Evolutionary conservation across 768 basidiomycete genomes (phyloP).

Genomic region (Phlebiopsis gigantea): DNA sequence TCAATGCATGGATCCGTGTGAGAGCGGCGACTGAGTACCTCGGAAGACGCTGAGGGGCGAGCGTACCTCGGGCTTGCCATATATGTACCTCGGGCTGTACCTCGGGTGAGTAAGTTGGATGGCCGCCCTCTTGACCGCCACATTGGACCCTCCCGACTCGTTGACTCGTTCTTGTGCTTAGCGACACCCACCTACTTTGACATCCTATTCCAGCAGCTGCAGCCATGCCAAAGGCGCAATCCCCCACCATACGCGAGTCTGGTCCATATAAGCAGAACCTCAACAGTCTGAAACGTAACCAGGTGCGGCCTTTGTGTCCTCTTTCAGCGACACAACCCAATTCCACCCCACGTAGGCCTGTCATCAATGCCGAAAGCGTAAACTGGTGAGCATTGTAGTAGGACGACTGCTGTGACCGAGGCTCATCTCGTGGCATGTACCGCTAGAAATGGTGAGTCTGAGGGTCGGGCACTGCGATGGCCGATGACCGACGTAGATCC

Average conservation of each 20-base stretch:
- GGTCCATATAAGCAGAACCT: conserved; percentile 7
- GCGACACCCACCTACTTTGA: not conserved
- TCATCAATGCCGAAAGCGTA: conserved; percentile 64
- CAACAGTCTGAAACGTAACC: conserved; percentile 25
- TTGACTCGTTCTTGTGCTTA: not conserved
- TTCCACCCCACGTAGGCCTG: conserved; percentile 26
- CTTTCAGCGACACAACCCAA: not conserved
- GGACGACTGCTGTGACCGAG: not conserved
- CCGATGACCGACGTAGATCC: conserved; percentile 6
- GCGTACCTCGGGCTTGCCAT: not conserved
- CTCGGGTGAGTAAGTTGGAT: conserved; percentile 8
- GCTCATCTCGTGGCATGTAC: not conserved
- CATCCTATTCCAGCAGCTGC: not conserved
- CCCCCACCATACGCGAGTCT: not conserved
- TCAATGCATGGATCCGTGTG: not conserved
- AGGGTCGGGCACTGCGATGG: not conserved
- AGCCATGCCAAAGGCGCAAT: conserved; percentile 8
- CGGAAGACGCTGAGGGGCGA: not conserved
- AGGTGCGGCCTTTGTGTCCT: conserved; percentile 17
- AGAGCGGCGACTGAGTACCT: not conserved
- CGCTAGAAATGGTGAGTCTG: conserved; percentile 22
- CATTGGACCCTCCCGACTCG: not conserved
- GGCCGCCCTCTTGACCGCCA: conserved; percentile 1
- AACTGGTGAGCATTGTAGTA: conserved; percentile 33
- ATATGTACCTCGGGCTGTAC: conserved; percentile 2